A percentile compares a stretch with the other conserved stretches of the same genome.
Evolutionary conservation across 1,284 basidiomycete species (phyloP).

Genomic region (Cryptococcus amylolentus): DNA sequence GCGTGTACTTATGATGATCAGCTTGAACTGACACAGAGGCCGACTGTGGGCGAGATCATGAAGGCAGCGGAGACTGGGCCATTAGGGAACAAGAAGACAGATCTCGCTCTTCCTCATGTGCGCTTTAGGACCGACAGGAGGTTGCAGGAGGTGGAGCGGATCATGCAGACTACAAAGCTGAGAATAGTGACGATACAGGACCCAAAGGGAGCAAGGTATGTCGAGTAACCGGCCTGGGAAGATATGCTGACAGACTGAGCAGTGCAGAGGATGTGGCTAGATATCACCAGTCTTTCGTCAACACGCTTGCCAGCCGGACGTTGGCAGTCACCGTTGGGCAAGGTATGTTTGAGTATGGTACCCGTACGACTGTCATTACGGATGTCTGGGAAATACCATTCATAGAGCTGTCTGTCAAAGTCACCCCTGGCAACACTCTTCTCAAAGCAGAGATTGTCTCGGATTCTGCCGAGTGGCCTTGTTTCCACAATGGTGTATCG

Average conservation of each 20-base stretch:
- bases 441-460: constrained; percentile 58
- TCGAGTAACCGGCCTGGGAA: not conserved
- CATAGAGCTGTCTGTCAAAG: constrained; percentile 70
- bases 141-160: constrained; percentile 78
- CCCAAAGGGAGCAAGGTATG: constrained; percentile 65
- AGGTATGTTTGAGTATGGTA: constrained; percentile 74
- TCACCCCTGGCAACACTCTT: constrained; percentile 55
- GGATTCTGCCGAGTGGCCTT: constrained; percentile 83
- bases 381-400: constrained; percentile 75
- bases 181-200: constrained; percentile 66
- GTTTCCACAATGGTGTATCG: constrained; percentile 96
- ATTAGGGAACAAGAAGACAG: constrained; percentile 8
- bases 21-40: constrained; percentile 9
- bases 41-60: constrained; percentile 24
- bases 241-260: not conserved
- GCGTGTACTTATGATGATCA: constrained; percentile 1
- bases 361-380: constrained; percentile 64
- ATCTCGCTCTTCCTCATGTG: constrained; percentile 55
- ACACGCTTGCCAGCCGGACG: constrained; percentile 76
- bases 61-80: not conserved
- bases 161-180: constrained; percentile 72
- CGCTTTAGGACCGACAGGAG: constrained; percentile 82
- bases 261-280: constrained; percentile 36
- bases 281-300: constrained; percentile 73
- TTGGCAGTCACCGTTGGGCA: constrained; percentile 79